phyloP scores from a whole-genome alignment of 306 rosid genomes.

The apple (Malus domestica) region DNA sequence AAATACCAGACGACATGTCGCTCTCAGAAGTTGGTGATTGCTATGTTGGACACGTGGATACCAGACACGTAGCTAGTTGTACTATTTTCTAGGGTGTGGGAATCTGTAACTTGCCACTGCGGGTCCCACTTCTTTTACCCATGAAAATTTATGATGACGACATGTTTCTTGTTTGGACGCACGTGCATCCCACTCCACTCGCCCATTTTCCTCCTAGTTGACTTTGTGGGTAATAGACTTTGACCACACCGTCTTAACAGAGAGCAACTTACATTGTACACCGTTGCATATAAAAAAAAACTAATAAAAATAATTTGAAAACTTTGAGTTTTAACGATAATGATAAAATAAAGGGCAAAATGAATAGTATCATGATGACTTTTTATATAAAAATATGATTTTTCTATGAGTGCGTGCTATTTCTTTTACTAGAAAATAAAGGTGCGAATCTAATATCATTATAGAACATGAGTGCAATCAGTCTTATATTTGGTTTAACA shows the following conservation, averaged over 20 bases:
- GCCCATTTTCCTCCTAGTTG: neutral
- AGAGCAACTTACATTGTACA: neutral
- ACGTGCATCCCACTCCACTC: conserved; percentile 21
- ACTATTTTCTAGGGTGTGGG: neutral
- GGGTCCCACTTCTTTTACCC: conserved; percentile 16
- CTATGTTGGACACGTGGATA: neutral
- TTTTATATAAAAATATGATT: too few species aligned
- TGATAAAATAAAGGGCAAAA: too few species aligned
- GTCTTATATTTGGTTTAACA: too few species aligned
- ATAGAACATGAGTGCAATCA: too few species aligned
- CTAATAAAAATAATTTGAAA: too few species aligned
- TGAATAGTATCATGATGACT: too few species aligned
- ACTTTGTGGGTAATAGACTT: neutral
- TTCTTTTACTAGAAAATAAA: neutral
- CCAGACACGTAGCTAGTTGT: neutral
- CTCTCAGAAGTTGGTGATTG: neutral
- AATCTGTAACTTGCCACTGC: conserved; percentile 19
- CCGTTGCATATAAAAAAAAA: too few species aligned
- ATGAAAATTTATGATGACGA: conserved; percentile 1
- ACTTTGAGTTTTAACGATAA: too few species aligned
- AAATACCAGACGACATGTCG: neutral
- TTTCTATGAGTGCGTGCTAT: neutral
- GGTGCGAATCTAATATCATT: neutral
- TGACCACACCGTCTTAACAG: neutral
- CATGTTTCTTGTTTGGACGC: conserved; percentile 4